Evolutionary conservation across 768 basidiomycete genomes (phyloP), one percentile per base, ranked within the genome.

Genomic region (Xanthoconium stramineum): DNA sequence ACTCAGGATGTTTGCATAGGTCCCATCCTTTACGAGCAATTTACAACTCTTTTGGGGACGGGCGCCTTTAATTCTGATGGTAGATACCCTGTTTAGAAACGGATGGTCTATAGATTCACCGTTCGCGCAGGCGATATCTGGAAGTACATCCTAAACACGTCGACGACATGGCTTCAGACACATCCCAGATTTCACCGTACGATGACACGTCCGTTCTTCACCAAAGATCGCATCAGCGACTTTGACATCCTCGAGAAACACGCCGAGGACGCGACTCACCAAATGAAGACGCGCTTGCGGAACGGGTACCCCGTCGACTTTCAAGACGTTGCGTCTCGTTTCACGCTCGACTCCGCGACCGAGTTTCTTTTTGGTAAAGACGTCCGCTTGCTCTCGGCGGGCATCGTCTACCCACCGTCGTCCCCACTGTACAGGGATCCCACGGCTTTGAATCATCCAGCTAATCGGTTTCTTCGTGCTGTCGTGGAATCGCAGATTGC

Each of bases 271-370:
- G 71, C 69, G 0, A 65, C 76, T 24, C 52, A 45, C 19, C 74
- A 71, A 36, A 61, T 73, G 59, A 74, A 70, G 61, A 30, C 44
- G 6, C 72, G 74, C 33, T 24, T 75, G 45, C 52, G 61, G 5
- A 61, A 73, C 29, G 76, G 77, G 2, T 68, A 73, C 37, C 68
- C 76, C 5, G 62, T 81, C 37, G 76, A 80, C 59, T 71, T 78
- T 56, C 75, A 80, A 61, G 79, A 78, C 46, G 59, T 78, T 50
- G 68, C 68, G 2, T 70, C 69, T 1, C 72, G 78, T 3, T 83
- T 82, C 65, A 82, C 83, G 1, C 66, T 85, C 35, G 84, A 86
- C 61, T 81, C 80, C 1, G 81, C 81, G 0, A 79, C 82, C 0
- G 80, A 80, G 28, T 84, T 85, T 61, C 73, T 84, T 11, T 82